phyloP scores from a whole-genome alignment of 345 rosid species.

The Eucalyptus guilfoylei region DNA sequence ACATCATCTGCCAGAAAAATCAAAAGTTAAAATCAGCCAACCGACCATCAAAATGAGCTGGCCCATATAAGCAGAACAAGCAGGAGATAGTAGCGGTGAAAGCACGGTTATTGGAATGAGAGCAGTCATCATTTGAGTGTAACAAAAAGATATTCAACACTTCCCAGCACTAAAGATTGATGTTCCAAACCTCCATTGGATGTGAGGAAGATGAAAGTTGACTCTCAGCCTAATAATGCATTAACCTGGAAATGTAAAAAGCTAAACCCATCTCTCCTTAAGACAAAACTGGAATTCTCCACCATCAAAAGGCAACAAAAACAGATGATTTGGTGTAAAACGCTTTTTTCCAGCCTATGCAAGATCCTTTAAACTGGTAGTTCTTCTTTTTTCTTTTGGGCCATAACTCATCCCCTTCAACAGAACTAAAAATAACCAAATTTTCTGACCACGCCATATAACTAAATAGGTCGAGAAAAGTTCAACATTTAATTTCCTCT shows the following conservation, averaged over 20 bases:
- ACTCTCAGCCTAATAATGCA: background rate
- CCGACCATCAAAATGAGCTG: background rate
- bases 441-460: too few species aligned
- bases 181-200: background rate
- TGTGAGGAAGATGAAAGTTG: background rate
- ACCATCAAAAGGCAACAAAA: background rate
- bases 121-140: background rate
- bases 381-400: background rate
- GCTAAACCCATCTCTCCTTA: background rate
- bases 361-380: background rate
- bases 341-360: background rate
- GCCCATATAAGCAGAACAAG: background rate
- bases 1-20: conserved; percentile 57
- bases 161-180: background rate
- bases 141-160: background rate
- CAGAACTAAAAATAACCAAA: background rate
- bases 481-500: background rate
- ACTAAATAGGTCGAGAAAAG: background rate
- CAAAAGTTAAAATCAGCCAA: background rate
- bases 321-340: background rate
- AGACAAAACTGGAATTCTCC: background rate
- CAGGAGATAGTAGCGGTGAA: background rate
- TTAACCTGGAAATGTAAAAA: background rate
- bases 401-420: background rate
- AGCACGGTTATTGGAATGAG: background rate